These are phyloP conservation scores for Brettanomyces sp. DNA, from an alignment of 805 yeast genomes.

Conservation along the genomic window DNA sequence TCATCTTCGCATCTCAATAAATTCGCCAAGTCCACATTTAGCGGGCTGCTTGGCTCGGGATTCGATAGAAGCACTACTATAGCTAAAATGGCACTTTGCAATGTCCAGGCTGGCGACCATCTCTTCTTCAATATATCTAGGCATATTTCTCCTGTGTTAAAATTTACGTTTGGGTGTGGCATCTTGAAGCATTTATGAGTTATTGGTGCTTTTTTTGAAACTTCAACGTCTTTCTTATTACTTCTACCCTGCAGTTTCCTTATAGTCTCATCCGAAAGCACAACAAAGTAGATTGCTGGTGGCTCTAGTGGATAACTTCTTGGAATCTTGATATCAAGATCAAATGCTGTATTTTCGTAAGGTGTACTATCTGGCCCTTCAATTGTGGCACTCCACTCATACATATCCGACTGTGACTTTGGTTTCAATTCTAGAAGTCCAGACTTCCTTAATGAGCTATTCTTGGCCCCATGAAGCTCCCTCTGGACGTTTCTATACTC, in stretches of 20 bases:
- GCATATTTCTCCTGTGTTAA: constrained; percentile 59
- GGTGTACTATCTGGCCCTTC: constrained; percentile 45
- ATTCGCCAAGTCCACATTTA: constrained; percentile 63
- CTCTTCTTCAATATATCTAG: constrained; percentile 48
- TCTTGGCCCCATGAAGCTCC: constrained; percentile 13
- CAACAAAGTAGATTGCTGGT: constrained; percentile 41
- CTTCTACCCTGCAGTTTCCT: background rate
- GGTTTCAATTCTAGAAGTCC: constrained; percentile 38
- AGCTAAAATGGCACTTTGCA: constrained; percentile 46
- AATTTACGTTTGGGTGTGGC: constrained; percentile 43
- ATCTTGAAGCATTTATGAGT: constrained; percentile 16
- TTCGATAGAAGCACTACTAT: constrained; percentile 46
- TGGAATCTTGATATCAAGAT: constrained; percentile 36
- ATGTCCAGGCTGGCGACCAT: constrained; percentile 74
- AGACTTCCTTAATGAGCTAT: constrained; percentile 14
- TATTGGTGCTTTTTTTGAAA: background rate
- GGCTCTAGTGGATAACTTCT: constrained; percentile 48
- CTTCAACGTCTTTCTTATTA: background rate
- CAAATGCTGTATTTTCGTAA: constrained; percentile 45
- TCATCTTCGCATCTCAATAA: constrained; percentile 39
- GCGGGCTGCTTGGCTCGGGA: constrained; percentile 66
- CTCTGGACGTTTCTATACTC: constrained; percentile 25
- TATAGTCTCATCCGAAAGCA: constrained; percentile 5
- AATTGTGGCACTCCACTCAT: constrained; percentile 42
- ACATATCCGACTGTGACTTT: constrained; percentile 27